Percentiles rank a stretch among this genome's conserved stretches.
These are phyloP conservation scores for Yarrowia divulgata DNA, from an alignment of 805 yeast species.

Conservation along the genomic window DNA sequence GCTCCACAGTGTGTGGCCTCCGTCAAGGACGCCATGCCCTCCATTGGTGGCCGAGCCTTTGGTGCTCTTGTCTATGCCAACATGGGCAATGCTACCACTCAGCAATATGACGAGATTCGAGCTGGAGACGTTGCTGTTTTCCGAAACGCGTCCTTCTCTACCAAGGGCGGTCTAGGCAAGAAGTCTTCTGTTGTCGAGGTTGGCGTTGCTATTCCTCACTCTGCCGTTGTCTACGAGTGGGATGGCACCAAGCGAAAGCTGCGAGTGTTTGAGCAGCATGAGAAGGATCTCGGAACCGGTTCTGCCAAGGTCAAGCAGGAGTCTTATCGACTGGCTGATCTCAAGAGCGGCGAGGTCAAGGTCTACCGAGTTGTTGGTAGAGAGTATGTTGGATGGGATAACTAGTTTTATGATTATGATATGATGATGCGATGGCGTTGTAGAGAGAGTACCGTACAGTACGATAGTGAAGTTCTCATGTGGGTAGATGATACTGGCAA, in stretches of 20 bases:
- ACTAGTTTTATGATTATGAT: slow-evolving; percentile 31
- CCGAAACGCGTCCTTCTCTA: slow-evolving; percentile 74
- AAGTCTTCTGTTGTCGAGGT: slow-evolving; percentile 70
- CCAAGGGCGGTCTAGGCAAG: slow-evolving; percentile 60
- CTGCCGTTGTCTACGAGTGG: slow-evolving; percentile 71
- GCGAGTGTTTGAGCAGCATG: slow-evolving; percentile 48
- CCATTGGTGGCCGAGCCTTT: slow-evolving; percentile 70
- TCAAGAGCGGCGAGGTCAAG: slow-evolving; percentile 78
- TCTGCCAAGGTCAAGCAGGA: slow-evolving; percentile 66
- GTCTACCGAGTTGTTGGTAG: slow-evolving; percentile 82
- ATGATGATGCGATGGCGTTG: not conserved
- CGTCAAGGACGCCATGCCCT: slow-evolving; percentile 57
- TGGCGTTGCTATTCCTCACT: slow-evolving; percentile 58
- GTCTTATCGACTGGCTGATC: slow-evolving; percentile 71
- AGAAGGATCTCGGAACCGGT: slow-evolving; percentile 41
- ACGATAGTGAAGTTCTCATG: too few species aligned
- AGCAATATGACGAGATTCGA: slow-evolving; percentile 65
- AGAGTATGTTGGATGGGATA: slow-evolving; percentile 72
- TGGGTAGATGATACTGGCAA: too few species aligned
- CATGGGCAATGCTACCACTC: slow-evolving; percentile 57
- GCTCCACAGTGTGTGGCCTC: slow-evolving; percentile 51
- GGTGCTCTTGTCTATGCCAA: slow-evolving; percentile 77
- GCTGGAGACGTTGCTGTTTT: slow-evolving; percentile 88
- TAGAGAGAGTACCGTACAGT: too few species aligned
- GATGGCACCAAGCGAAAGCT: slow-evolving; percentile 68